phyloP scores from a whole-genome alignment of 495 filamentous ascomycete genomes.

The Neurospora sp. region DNA sequence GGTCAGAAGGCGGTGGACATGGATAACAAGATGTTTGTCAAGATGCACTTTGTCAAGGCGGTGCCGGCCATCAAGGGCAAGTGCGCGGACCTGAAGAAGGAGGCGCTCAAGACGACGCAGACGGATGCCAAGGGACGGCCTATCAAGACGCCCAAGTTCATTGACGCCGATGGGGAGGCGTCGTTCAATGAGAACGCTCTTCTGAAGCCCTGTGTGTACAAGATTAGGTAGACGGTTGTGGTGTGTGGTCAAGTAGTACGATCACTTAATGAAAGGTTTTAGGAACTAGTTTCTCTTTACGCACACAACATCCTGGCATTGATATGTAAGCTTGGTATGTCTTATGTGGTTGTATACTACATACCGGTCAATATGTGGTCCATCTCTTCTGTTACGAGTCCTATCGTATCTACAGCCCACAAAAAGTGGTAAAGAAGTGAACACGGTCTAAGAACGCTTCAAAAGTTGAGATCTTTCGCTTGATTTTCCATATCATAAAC shows the following conservation, averaged over 20 bases:
- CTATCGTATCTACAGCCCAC: neutral
- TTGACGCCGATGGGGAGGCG: conserved; percentile 42
- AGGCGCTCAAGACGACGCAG: neutral
- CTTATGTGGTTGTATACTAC: neutral
- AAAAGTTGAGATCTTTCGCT: neutral
- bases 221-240: conserved; percentile 50
- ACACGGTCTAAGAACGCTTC: neutral
- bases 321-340: neutral
- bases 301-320: neutral
- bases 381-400: neutral
- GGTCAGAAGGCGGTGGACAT: conserved; percentile 56
- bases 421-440: neutral
- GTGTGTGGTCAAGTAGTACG: neutral
- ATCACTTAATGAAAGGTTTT: neutral
- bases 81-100: conserved; percentile 29
- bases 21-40: conserved; percentile 95
- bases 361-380: neutral
- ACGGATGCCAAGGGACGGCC: conserved; percentile 12
- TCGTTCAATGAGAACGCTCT: conserved; percentile 50
- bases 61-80: conserved; percentile 60
- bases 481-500: neutral
- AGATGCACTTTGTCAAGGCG: conserved; percentile 84
- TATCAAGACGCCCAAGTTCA: conserved; percentile 46
- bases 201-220: conserved; percentile 95
- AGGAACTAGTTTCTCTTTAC: neutral